Evolutionary conservation across 2,329 filamentous ascomycete species (phyloP).

Genomic region (Xylaria sp.): DNA sequence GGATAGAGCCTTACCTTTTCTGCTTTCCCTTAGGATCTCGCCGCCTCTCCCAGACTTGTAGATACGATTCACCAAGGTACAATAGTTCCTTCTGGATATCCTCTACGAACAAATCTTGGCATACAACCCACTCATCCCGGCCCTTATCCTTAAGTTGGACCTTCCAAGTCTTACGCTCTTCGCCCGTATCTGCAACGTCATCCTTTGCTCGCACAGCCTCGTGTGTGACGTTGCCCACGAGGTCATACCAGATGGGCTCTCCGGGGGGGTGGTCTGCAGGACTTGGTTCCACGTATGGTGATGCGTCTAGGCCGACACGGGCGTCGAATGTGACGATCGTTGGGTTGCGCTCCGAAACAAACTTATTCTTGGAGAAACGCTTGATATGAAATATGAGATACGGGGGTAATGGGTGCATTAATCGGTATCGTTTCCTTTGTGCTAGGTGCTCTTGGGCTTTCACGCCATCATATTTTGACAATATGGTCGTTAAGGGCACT

Average conservation of each 20-base stretch:
- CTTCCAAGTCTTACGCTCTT: constrained; percentile 91
- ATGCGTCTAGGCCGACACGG: constrained; percentile 80
- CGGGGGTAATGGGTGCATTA: constrained; percentile 89
- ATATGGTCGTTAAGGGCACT: constrained; percentile 81
- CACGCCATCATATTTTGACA: constrained; percentile 92
- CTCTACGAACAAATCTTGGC: constrained; percentile 94
- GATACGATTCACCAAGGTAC: constrained; percentile 92
- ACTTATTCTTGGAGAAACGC: constrained; percentile 96
- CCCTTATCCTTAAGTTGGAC: constrained; percentile 87
- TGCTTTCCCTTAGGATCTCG: constrained; percentile 60
- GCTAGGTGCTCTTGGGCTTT: constrained; percentile 88
- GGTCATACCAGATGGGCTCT: constrained; percentile 92
- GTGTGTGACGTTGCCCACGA: constrained; percentile 93
- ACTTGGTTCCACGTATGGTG: constrained; percentile 90
- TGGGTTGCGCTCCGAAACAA: constrained; percentile 93
- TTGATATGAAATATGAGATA: constrained; percentile 96
- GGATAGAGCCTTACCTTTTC: constrained; percentile 47
- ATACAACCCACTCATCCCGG: constrained; percentile 87
- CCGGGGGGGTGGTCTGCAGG: constrained; percentile 74
- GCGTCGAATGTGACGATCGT: constrained; percentile 98
- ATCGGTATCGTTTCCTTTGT: constrained; percentile 86
- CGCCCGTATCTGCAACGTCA: constrained; percentile 88
- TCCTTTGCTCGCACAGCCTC: constrained; percentile 81
- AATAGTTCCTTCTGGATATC: constrained; percentile 87
- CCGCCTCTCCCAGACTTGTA: constrained; percentile 95